Base-by-base conservation (phyloP, 2,329 filamentous ascomycete genomes). In the Periconia macrospinosa region DNA sequence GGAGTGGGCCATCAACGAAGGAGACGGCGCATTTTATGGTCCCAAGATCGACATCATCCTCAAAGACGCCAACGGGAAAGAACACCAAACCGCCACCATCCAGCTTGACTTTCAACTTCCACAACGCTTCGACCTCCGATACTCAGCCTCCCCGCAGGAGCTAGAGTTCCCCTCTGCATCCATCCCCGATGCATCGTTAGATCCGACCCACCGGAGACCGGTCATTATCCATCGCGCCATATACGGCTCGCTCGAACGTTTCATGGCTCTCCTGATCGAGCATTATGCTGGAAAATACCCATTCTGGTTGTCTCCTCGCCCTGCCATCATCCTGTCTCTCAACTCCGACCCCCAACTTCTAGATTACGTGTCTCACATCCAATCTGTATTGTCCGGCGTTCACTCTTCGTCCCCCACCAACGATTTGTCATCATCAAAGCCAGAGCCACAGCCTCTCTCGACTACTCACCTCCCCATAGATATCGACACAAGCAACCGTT, bases 41-140 rank as follows among this genome's bases (percentile, higher is more conserved):
- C 91, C 92, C 30, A 96, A 96, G 76, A 96, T 96, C 59, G 91
- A 96, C 67, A 89, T 96, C 43, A 85, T 95, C 40, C 75, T 96
- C 44, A 85, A 83, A 56, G 91, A 95, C 68, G 87, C 88, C 1
- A 65, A 70, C 10, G 90, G 90, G 8, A 95, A 93, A 68, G 89
- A 92, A 65, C 91, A 95, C 68, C 91, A 96, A 70, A 90, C 92
- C 2, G 92, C 91, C 2, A 95, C 91, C 0, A 88, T 96, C 47
- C 91, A 96, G 76, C 83, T 96, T 27, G 91, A 96, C 71, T 95
- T 96, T 71, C 92, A 96, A 73, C 80, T 96, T 1, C 91, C 91
- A 1, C 89, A 90, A 68, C 85, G 91, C 13, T 96, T 96, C 68
- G 84, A 84, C 44, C 78, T 96, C 35, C 82, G 87, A 65, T 96